Conservation (phyloP, 2,329 filamentous ascomycete genomes). For the Neonectria ditissima region DNA sequence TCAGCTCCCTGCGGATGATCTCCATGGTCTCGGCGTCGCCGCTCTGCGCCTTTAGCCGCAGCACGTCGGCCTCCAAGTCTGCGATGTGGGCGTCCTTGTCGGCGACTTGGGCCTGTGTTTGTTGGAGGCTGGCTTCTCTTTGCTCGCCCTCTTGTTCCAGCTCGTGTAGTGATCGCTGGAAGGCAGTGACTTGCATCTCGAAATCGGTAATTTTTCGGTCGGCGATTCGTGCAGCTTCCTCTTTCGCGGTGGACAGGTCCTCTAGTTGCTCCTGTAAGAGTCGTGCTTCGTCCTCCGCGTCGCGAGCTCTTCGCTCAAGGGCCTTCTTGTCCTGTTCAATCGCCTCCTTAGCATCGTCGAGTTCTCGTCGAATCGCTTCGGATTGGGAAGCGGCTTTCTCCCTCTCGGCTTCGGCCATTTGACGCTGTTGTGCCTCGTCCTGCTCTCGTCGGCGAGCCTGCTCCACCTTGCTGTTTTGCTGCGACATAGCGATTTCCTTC, state of each 20-base stretch:
- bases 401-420: slow-evolving; percentile 68
- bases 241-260: slow-evolving; percentile 72
- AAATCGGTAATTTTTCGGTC: slow-evolving; percentile 68
- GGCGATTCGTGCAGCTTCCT: slow-evolving; percentile 74
- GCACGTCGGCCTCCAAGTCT: slow-evolving; percentile 82
- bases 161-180: slow-evolving; percentile 65
- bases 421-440: slow-evolving; percentile 79
- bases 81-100: slow-evolving; percentile 79
- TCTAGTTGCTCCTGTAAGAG: slow-evolving; percentile 84
- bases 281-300: slow-evolving; percentile 79
- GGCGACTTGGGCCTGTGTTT: slow-evolving; percentile 73
- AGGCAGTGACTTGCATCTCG: slow-evolving; percentile 61
- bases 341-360: slow-evolving; percentile 63
- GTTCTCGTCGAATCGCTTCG: slow-evolving; percentile 63
- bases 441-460: slow-evolving; percentile 85
- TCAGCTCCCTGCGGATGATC: slow-evolving; percentile 87
- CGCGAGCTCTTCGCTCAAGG: slow-evolving; percentile 75
- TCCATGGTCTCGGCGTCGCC: slow-evolving; percentile 87
- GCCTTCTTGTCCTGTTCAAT: slow-evolving; percentile 70
- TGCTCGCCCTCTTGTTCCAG: slow-evolving; percentile 68
- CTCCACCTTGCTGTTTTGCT: slow-evolving; percentile 85
- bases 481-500: slow-evolving; percentile 80
- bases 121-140: slow-evolving; percentile 67
- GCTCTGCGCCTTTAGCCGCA: slow-evolving; percentile 86
- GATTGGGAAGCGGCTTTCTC: slow-evolving; percentile 62